phyloP scores from a whole-genome alignment of 1,284 basidiomycete species.

The Puccinia coronata region DNA sequence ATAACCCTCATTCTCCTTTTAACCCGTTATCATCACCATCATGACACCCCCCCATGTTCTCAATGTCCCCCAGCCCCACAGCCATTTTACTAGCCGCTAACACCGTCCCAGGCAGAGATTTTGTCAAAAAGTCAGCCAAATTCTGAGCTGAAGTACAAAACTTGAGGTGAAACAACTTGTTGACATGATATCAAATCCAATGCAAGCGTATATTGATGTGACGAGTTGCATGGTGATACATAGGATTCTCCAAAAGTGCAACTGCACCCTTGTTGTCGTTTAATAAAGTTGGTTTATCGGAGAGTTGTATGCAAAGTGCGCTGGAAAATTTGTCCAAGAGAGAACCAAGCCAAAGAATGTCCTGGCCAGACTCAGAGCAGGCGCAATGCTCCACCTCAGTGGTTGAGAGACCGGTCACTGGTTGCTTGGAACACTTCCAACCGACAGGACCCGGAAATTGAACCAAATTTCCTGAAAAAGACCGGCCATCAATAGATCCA shows the following conservation, averaged over 20 bases:
- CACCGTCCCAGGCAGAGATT: neutral
- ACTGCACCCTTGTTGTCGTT: neutral
- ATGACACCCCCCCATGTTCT: neutral
- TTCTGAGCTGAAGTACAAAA: neutral
- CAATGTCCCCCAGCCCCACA: neutral
- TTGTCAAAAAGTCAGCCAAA: neutral
- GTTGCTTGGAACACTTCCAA: constrained; percentile 10
- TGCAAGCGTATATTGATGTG: neutral
- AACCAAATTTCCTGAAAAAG: neutral
- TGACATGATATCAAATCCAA: neutral
- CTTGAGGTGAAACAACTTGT: neutral
- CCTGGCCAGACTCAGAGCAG: neutral
- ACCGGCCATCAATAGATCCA: neutral
- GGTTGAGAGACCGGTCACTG: neutral
- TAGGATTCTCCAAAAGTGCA: neutral
- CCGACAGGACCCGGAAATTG: neutral
- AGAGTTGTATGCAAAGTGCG: neutral
- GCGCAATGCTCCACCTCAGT: neutral
- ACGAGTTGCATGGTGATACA: neutral
- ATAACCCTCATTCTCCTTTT: too few species aligned
- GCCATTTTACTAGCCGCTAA: neutral
- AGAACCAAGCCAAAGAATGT: neutral
- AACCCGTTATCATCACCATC: constrained; percentile 5
- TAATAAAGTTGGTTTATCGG: neutral
- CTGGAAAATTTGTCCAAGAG: neutral